Conservation (phyloP, 371 early-diverging fungal species). For the Rhizomucor miehei region DNA sequence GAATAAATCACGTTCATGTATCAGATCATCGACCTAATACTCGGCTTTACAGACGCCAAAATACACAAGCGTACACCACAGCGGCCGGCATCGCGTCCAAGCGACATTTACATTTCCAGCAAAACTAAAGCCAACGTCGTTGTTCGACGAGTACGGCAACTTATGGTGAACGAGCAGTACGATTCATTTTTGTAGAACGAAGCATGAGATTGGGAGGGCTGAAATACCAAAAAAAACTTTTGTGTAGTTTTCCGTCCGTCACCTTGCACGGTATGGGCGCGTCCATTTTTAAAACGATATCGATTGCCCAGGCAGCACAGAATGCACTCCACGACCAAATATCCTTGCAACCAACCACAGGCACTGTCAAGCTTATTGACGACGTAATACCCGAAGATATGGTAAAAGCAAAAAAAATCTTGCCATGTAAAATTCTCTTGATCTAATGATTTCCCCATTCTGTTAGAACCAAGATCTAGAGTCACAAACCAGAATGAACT, state of each 20-base stretch:
- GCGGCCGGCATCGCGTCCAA: constrained; percentile 15
- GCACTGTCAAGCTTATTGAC: constrained; percentile 50
- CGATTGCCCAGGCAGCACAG: constrained; percentile 51
- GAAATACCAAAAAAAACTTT: constrained; percentile 23
- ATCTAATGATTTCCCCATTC: neutral
- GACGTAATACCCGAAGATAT: constrained; percentile 54
- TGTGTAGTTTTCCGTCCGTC: constrained; percentile 10
- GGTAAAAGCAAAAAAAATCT: constrained; percentile 13
- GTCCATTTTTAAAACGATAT: constrained; percentile 53
- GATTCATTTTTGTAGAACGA: neutral
- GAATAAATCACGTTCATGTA: neutral
- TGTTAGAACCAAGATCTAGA: constrained; percentile 35
- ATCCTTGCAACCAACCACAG: constrained; percentile 43
- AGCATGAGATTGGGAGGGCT: neutral
- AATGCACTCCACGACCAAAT: constrained; percentile 44
- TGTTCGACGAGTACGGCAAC: constrained; percentile 37
- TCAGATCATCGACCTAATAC: neutral
- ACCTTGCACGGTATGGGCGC: constrained; percentile 76
- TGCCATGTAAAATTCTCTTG: neutral
- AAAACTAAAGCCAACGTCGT: constrained; percentile 40
- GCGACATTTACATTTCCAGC: constrained; percentile 58
- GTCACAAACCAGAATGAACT: constrained; percentile 33
- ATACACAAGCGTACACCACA: constrained; percentile 9
- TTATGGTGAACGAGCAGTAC: constrained; percentile 48
- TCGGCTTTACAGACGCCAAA: neutral